phyloP scores from a whole-genome alignment of 768 basidiomycete genomes.

The Amylocystis lapponica region DNA sequence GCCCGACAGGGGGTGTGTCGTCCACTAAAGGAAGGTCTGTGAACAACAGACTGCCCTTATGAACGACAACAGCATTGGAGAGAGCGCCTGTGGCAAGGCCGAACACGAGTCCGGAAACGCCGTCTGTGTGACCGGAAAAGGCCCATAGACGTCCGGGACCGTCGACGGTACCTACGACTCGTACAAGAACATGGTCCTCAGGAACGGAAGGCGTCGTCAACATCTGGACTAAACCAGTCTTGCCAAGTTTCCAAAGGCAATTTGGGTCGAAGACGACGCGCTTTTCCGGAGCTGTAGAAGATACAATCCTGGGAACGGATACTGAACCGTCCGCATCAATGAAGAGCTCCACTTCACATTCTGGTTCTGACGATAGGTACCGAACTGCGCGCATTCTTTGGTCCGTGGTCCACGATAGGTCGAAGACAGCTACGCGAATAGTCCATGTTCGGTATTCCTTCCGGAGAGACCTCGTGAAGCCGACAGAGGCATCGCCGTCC shows the following conservation, averaged over 20 bases:
- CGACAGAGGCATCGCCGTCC: conserved; percentile 26
- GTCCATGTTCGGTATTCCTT: conserved; percentile 28
- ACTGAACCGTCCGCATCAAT: background rate
- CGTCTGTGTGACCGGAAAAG: conserved; percentile 2
- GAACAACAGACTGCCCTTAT: conserved; percentile 1
- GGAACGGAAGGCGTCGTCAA: background rate
- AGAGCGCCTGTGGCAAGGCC: conserved; percentile 3
- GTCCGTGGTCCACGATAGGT: conserved; percentile 12
- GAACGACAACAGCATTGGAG: conserved; percentile 4
- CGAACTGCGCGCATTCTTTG: background rate
- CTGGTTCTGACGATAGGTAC: background rate
- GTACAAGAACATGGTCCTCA: background rate
- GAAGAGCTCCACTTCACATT: background rate
- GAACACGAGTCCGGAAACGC: background rate
- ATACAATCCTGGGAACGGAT: background rate
- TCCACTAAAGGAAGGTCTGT: too few relatives aligned
- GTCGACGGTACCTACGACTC: background rate
- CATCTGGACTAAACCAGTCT: too few relatives aligned
- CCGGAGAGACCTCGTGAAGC: conserved; percentile 25
- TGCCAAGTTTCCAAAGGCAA: too few relatives aligned
- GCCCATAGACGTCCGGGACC: background rate
- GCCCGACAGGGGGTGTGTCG: too few relatives aligned
- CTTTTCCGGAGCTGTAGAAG: too few relatives aligned
- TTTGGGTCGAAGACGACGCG: too few relatives aligned
- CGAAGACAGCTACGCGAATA: conserved; percentile 25